phyloP scores from a whole-genome alignment of 768 basidiomycete genomes.

The Cystoderma amianthinum region DNA sequence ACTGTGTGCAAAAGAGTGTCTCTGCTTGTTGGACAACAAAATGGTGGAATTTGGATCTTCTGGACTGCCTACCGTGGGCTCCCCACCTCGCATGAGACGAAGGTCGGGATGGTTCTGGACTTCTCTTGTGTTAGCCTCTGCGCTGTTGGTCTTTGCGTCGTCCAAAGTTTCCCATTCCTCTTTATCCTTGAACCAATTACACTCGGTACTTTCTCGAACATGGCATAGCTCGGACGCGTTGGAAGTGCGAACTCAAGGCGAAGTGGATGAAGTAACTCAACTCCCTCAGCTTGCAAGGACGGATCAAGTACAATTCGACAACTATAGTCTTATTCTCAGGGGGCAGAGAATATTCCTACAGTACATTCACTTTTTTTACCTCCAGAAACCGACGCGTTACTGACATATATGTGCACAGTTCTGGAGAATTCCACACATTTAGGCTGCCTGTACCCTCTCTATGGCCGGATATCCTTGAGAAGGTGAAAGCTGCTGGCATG shows the following conservation, averaged over 20 bases:
- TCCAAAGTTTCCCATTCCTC: conserved; percentile 7
- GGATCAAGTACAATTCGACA: conserved; percentile 47
- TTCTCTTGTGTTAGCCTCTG: conserved; percentile 15
- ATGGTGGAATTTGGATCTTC: conserved; percentile 12
- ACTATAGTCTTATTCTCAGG: conserved; percentile 62
- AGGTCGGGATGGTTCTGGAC: conserved; percentile 20
- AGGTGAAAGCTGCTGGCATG: conserved; percentile 73
- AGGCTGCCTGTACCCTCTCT: conserved; percentile 72
- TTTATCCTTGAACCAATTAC: conserved; percentile 8
- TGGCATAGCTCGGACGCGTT: neutral
- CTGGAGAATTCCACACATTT: conserved; percentile 83
- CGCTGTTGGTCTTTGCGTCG: conserved; percentile 16
- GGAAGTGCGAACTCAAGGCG: neutral
- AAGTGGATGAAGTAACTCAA: neutral
- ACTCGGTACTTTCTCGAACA: conserved; percentile 8
- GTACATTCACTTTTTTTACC: conserved; percentile 31
- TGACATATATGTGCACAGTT: conserved; percentile 33
- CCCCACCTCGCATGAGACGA: conserved; percentile 7
- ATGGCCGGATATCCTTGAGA: conserved; percentile 81
- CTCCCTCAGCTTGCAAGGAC: conserved; percentile 14
- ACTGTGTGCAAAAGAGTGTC: neutral
- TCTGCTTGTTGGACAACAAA: neutral
- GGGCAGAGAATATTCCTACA: conserved; percentile 69
- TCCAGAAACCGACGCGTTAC: neutral
- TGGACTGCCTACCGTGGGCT: neutral